Evolutionary conservation across 2,329 filamentous ascomycete species (phyloP).

Genomic region (Hymenoscyphus albidus): DNA sequence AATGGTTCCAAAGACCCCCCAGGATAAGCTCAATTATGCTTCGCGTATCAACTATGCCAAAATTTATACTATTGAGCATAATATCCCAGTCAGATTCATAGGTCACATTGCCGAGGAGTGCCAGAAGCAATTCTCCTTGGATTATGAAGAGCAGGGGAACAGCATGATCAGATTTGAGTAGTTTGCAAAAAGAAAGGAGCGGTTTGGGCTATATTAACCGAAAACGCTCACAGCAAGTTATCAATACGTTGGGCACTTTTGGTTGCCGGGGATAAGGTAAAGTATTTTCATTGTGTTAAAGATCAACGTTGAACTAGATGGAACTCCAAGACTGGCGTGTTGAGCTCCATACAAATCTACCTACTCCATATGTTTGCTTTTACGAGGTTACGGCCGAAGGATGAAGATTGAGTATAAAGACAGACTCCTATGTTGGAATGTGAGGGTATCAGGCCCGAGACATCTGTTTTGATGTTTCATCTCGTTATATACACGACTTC

Average conservation of each 20-base stretch:
- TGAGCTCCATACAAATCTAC: neutral
- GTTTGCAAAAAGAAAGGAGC: neutral
- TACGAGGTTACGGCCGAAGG: neutral
- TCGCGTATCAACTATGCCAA: slow-evolving; percentile 29
- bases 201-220: too few relatives aligned
- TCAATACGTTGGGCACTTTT: neutral
- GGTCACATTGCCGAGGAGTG: slow-evolving; percentile 15
- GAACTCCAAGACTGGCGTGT: neutral
- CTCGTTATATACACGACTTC: neutral
- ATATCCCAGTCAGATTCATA: slow-evolving; percentile 27
- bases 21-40: slow-evolving; percentile 13
- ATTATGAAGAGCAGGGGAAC: slow-evolving; percentile 16
- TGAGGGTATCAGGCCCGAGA: neutral
- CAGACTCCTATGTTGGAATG: neutral
- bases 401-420: neutral
- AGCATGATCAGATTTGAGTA: slow-evolving; percentile 4
- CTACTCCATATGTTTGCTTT: neutral
- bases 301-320: neutral
- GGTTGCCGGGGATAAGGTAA: neutral
- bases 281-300: neutral
- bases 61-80: slow-evolving; percentile 29
- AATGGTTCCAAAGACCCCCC: neutral
- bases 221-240: too few relatives aligned
- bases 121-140: slow-evolving; percentile 5
- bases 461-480: neutral